Evolutionary conservation across 2,329 filamentous ascomycete genomes (phyloP).

Genomic region (Fusarium sulawesiense): DNA sequence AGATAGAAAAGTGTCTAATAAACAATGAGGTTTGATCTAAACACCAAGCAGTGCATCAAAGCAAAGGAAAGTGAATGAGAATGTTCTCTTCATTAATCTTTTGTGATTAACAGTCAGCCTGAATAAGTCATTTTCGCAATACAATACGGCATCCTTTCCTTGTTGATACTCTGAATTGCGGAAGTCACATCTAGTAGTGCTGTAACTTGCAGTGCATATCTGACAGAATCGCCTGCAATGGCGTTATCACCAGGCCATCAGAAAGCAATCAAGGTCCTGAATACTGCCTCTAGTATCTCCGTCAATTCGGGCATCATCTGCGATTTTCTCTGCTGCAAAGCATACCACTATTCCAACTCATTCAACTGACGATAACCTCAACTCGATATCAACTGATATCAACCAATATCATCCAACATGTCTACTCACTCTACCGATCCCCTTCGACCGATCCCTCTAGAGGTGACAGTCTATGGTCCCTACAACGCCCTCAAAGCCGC

Average conservation of each 20-base stretch:
- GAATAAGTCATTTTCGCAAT: neutral
- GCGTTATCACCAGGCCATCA: neutral
- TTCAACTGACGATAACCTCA: neutral
- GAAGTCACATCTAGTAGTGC: constrained; percentile 8
- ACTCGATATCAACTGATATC: neutral
- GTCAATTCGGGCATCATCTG: neutral
- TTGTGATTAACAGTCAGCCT: neutral
- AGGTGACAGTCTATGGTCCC: constrained; percentile 66
- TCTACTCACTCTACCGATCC: neutral
- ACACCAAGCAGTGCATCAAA: constrained; percentile 6
- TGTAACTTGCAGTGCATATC: constrained; percentile 4
- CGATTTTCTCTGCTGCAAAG: neutral
- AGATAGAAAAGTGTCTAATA: neutral
- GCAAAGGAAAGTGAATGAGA: neutral
- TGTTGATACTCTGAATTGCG: constrained; percentile 6
- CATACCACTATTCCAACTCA: neutral
- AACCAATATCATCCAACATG: constrained; percentile 10
- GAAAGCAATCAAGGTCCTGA: neutral
- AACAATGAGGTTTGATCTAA: neutral
- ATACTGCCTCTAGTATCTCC: neutral
- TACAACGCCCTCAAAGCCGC: constrained; percentile 55
- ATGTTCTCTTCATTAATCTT: neutral
- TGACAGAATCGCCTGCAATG: constrained; percentile 10
- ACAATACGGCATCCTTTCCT: neutral
- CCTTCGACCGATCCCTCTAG: constrained; percentile 52